Percentiles rank a stretch among this genome's conserved stretches.
Evolutionary conservation across 208 protist species (phyloP).

Genomic region (Phytomonas serpens): DNA sequence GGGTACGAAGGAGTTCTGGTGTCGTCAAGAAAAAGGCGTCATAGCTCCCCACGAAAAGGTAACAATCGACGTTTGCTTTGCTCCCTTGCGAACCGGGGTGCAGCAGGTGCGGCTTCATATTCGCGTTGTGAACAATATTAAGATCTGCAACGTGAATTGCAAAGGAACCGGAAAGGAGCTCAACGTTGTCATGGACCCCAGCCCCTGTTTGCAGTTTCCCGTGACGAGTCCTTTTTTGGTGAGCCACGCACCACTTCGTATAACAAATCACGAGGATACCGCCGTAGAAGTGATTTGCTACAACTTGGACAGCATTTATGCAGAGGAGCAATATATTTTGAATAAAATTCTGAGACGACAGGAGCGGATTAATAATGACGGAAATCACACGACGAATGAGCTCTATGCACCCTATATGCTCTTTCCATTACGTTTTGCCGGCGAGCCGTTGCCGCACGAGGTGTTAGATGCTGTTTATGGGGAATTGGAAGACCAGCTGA

Average conservation of each 20-base stretch:
- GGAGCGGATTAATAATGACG: not conserved
- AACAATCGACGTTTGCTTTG: conserved; percentile 67
- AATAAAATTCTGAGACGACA: not conserved
- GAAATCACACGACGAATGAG: not conserved
- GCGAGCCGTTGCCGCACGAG: conserved; percentile 51
- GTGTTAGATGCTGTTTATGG: conserved; percentile 65
- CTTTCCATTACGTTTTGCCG: conserved; percentile 51
- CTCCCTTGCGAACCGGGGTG: conserved; percentile 17
- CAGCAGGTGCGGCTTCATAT: not conserved
- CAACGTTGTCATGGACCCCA: conserved; percentile 35
- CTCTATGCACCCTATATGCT: conserved; percentile 34
- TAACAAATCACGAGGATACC: conserved; percentile 80
- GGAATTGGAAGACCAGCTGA: conserved; percentile 16
- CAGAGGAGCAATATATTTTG: conserved; percentile 33
- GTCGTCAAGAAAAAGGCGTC: conserved; percentile 46
- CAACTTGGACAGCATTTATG: conserved; percentile 70
- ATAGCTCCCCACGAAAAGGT: conserved; percentile 51
- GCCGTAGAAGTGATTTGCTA: conserved; percentile 86
- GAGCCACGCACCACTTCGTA: conserved; percentile 39
- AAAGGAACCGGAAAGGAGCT: conserved; percentile 24
- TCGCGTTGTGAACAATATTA: conserved; percentile 15
- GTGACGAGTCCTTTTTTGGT: conserved; percentile 69
- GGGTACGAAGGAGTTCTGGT: conserved; percentile 49
- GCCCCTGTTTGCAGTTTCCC: conserved; percentile 40
- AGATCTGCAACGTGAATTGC: conserved; percentile 39